Evolutionary conservation across 768 basidiomycete species (phyloP).

Genomic region (Xerocomellus intermedius): DNA sequence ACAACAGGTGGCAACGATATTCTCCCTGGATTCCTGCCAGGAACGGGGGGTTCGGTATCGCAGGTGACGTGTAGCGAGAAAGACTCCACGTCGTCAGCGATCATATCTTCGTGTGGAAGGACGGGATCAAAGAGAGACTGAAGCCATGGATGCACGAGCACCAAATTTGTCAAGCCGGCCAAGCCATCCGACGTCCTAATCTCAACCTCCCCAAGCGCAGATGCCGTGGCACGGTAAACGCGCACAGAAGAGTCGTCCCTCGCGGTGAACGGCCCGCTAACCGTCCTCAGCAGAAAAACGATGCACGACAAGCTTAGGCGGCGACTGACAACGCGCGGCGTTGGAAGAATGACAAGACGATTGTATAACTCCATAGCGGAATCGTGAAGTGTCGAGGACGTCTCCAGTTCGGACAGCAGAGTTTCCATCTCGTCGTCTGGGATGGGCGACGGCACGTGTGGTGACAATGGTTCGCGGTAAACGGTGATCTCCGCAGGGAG

Average conservation of each 20-base stretch:
- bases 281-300: constrained; percentile 10
- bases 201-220: constrained; percentile 7
- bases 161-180: constrained; percentile 3
- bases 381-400: neutral
- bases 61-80: neutral
- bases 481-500: constrained; percentile 20
- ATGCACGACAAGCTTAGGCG: constrained; percentile 15
- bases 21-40: neutral
- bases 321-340: constrained; percentile 15
- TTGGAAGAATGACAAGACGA: constrained; percentile 8
- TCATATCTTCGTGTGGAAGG: constrained; percentile 21
- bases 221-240: constrained; percentile 15
- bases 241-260: neutral
- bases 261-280: constrained; percentile 4
- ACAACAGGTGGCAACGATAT: neutral
- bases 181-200: constrained; percentile 13
- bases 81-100: constrained; percentile 8
- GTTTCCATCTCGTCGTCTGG: constrained; percentile 11
- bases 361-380: constrained; percentile 13
- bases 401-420: constrained; percentile 1
- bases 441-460: constrained; percentile 6
- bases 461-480: constrained; percentile 7
- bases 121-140: constrained; percentile 13
- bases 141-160: constrained; percentile 22
- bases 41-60: neutral